Conservation (phyloP, 2,329 filamentous ascomycete genomes). For the Aspergillus eucalypticola region DNA sequence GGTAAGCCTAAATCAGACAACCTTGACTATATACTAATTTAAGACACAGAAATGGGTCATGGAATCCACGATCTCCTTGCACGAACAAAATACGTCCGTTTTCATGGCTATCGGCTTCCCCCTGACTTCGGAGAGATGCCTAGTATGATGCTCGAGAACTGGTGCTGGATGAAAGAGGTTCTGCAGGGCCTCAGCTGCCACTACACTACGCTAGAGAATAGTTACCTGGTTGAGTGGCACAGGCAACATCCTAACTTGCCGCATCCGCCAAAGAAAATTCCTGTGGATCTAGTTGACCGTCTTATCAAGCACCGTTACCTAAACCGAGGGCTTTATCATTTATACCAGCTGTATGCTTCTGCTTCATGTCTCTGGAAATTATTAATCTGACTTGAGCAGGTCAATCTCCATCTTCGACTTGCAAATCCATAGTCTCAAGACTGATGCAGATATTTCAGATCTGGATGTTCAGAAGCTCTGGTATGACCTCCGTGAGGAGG, state of each 20-base stretch:
- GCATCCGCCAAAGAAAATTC: neutral
- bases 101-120: neutral
- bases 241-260: neutral
- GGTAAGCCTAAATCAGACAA: neutral
- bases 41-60: neutral
- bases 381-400: neutral
- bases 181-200: neutral
- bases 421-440: neutral
- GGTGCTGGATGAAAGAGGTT: neutral
- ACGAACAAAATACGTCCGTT: neutral
- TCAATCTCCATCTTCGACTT: neutral
- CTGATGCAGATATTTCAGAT: slow-evolving; percentile 73
- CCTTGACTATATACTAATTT: fast-evolving
- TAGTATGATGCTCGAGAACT: neutral
- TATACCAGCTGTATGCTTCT: neutral
- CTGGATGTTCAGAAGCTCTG: slow-evolving; percentile 75
- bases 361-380: neutral
- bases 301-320: slow-evolving; percentile 70
- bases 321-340: neutral
- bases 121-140: neutral
- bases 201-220: neutral
- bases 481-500: slow-evolving; percentile 64
- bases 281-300: slow-evolving; percentile 40
- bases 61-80: neutral
- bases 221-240: neutral